Conservation (phyloP, 2,329 filamentous ascomycete genomes). For the Aspergillus brunneoviolaceus region DNA sequence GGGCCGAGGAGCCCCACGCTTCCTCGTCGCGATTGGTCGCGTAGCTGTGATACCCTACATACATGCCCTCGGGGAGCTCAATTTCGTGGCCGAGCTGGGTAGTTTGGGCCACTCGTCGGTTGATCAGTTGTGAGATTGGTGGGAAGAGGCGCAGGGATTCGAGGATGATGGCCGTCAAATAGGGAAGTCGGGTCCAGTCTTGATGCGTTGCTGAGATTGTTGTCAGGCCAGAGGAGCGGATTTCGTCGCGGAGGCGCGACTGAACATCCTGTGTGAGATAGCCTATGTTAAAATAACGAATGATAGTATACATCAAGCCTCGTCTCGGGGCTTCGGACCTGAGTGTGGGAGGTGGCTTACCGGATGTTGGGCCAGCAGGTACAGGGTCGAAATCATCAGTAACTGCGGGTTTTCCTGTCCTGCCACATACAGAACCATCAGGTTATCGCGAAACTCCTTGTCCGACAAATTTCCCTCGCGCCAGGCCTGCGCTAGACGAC, state of each 20-base stretch:
- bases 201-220: too few relatives aligned
- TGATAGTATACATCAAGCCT: too few relatives aligned
- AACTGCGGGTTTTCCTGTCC: slow-evolving; percentile 43
- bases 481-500: not conserved
- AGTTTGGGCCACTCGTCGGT: slow-evolving; percentile 36
- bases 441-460: slow-evolving; percentile 38
- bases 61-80: slow-evolving; percentile 33
- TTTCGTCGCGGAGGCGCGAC: not conserved
- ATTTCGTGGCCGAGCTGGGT: slow-evolving; percentile 25
- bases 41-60: slow-evolving; percentile 39
- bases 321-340: too few relatives aligned
- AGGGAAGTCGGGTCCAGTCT: slow-evolving; percentile 27
- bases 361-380: slow-evolving; percentile 32
- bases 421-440: slow-evolving; percentile 38
- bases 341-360: not conserved
- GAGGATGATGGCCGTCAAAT: slow-evolving; percentile 43
- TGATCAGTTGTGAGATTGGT: slow-evolving; percentile 49
- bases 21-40: slow-evolving; percentile 32
- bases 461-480: slow-evolving; percentile 26
- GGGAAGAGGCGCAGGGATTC: slow-evolving; percentile 48
- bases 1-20: slow-evolving; percentile 36
- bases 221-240: not conserved
- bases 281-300: not conserved
- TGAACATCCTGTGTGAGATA: not conserved
- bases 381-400: slow-evolving; percentile 32